Evolutionary conservation across 768 basidiomycete genomes (phyloP).

Genomic region (Pulveroboletus sp.): DNA sequence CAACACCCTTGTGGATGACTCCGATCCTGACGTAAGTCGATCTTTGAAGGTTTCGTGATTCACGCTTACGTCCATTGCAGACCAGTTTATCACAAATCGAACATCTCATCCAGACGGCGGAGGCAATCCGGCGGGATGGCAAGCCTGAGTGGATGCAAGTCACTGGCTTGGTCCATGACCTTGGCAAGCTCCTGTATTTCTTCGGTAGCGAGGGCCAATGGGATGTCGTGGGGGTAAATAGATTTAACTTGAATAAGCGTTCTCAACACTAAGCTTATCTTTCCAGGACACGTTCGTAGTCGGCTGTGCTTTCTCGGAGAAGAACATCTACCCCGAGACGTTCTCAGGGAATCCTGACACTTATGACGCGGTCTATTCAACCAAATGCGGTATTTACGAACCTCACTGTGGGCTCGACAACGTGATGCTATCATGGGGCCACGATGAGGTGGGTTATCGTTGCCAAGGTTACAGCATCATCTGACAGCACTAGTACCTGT

Average conservation of each 20-base stretch:
- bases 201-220: constrained; percentile 89
- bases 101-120: constrained; percentile 88
- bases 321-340: constrained; percentile 76
- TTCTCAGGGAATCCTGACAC: constrained; percentile 72
- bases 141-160: constrained; percentile 94
- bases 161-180: constrained; percentile 81
- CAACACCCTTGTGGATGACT: constrained; percentile 84
- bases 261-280: constrained; percentile 3
- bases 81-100: constrained; percentile 81
- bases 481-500: constrained; percentile 58
- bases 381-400: constrained; percentile 71
- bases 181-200: constrained; percentile 82
- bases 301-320: constrained; percentile 82
- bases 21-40: constrained; percentile 72
- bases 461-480: neutral
- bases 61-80: constrained; percentile 35
- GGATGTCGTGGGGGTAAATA: constrained; percentile 85
- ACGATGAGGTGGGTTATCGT: constrained; percentile 68
- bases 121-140: constrained; percentile 79
- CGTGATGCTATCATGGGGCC: constrained; percentile 88
- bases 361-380: constrained; percentile 60
- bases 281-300: constrained; percentile 70
- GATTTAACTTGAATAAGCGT: neutral
- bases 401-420: constrained; percentile 80
- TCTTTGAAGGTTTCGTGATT: neutral